Base-by-base conservation (phyloP, 495 filamentous ascomycete genomes). In the Cetradonia linearis region DNA sequence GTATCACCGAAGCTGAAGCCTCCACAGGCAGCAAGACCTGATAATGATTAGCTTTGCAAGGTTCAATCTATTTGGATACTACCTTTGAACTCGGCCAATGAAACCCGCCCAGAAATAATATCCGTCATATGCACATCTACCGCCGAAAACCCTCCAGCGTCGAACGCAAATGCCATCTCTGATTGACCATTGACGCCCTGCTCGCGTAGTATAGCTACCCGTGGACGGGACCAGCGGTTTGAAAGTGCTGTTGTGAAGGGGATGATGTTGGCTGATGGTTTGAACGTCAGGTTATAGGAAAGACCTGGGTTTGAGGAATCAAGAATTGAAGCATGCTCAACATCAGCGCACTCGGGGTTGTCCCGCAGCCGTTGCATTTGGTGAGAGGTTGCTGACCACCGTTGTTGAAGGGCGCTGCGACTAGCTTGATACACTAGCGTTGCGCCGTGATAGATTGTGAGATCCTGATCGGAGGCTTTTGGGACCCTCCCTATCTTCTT, bases 1-100 rank as follows among this genome's bases (percentile, higher is more conserved):
- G 96, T 90, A 63, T 98, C 93, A 67, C 93, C 94, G 72, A 94
- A 96, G 16, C 89, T 95, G 81, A 98, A 98, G 58, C 93, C 94
- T 64, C 93, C 94, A 65, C 91, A 95, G 62, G 91, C 91, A 31
- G 92, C 93, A 23, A 97, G 81, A 64, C 93, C 93, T 50, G 83
- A 14, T 54, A 11, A 20, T 31, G 16, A 23, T 54, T 23, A 54
- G 50, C 50, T 36, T 23, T 7, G n/a, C n/a, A n/a, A n/a, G n/a
- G n/a, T n/a, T n/a, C n/a, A n/a, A n/a, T n/a, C n/a, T n/a, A n/a
- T n/a, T n/a, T n/a, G n/a, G 9, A 46, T 25, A 4, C n/a, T 54
- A 54, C 50, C 50, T 54, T 54, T 83, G 65, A 78, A 96, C 65
- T 81, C 83, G 60, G 84, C 76, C 18, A 98, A 84, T 2, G 88